Percentiles rank a stretch among this genome's conserved stretches.
phyloP scores from a whole-genome alignment of 176 grass and related monocot genomes.

The Avena insularis region DNA sequence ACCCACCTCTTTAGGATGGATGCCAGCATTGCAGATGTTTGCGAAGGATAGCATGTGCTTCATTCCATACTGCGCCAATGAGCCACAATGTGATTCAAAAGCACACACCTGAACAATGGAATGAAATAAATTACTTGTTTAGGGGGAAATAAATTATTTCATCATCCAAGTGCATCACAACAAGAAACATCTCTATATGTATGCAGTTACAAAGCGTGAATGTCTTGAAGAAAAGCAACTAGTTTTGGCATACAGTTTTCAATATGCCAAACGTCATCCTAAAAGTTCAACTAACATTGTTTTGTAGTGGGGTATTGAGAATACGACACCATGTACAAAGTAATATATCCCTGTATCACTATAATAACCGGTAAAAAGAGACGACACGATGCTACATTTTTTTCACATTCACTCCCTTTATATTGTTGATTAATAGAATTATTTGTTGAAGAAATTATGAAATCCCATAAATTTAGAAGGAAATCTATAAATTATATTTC shows the following conservation, averaged over 20 bases:
- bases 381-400: too few species aligned
- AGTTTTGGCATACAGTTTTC: not conserved
- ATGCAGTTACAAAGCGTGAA: not conserved
- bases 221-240: not conserved
- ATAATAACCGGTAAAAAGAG: too few species aligned
- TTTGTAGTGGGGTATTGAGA: not conserved
- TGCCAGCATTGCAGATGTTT: slow-evolving; percentile 84
- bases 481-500: too few species aligned
- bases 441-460: too few species aligned
- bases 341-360: too few species aligned
- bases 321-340: too few species aligned
- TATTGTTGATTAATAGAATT: too few species aligned
- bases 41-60: slow-evolving; percentile 89
- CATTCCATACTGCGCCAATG: slow-evolving; percentile 89
- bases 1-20: slow-evolving; percentile 54
- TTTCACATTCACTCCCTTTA: too few species aligned
- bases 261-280: not conserved
- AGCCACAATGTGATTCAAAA: slow-evolving; percentile 84
- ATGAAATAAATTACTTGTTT: slow-evolving; percentile 7
- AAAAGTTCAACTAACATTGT: not conserved
- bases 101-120: slow-evolving; percentile 61
- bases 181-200: not conserved
- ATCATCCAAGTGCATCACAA: not conserved
- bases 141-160: not conserved
- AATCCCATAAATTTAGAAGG: too few species aligned